Conservation (phyloP, 2,329 filamentous ascomycete genomes). For the Lachnellula cervina region DNA sequence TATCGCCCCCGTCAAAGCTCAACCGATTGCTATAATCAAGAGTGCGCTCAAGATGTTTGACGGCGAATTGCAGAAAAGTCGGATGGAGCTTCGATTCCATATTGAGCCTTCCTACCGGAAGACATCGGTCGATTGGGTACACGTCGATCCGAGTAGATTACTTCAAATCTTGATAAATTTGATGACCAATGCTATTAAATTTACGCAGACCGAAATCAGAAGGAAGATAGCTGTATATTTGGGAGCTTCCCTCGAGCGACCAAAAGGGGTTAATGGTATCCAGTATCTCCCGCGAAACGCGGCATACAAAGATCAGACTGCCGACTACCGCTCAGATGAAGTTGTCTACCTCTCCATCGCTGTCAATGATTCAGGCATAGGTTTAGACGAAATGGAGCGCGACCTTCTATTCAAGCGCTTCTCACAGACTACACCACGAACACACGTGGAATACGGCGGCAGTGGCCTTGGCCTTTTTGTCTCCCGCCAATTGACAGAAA, state of each 20-base stretch:
- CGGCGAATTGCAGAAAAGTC: slow-evolving; percentile 63
- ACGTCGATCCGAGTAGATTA: slow-evolving; percentile 67
- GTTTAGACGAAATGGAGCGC: slow-evolving; percentile 57
- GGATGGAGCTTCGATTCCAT: slow-evolving; percentile 63
- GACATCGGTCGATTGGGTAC: slow-evolving; percentile 63
- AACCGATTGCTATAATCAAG: slow-evolving; percentile 61
- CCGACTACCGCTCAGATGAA: slow-evolving; percentile 32
- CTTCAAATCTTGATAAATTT: slow-evolving; percentile 74
- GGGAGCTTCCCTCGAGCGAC: slow-evolving; percentile 31
- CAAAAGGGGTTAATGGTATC: background rate
- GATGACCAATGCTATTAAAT: slow-evolving; percentile 62
- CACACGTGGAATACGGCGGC: slow-evolving; percentile 58
- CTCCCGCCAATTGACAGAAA: slow-evolving; percentile 55
- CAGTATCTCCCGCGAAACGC: slow-evolving; percentile 1
- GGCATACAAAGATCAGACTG: slow-evolving; percentile 12
- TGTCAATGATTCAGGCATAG: slow-evolving; percentile 62
- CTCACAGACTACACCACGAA: slow-evolving; percentile 52
- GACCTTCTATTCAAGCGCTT: slow-evolving; percentile 63
- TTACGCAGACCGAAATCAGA: slow-evolving; percentile 54
- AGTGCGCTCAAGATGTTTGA: slow-evolving; percentile 73
- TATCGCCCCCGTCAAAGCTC: slow-evolving; percentile 64
- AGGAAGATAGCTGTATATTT: slow-evolving; percentile 49
- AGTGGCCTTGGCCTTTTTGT: slow-evolving; percentile 62
- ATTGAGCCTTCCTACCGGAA: slow-evolving; percentile 62
- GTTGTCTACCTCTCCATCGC: slow-evolving; percentile 42